These are phyloP conservation scores for Ceratocystis ficicola DNA, from an alignment of 2,329 filamentous ascomycete genomes.

Conservation along the genomic window DNA sequence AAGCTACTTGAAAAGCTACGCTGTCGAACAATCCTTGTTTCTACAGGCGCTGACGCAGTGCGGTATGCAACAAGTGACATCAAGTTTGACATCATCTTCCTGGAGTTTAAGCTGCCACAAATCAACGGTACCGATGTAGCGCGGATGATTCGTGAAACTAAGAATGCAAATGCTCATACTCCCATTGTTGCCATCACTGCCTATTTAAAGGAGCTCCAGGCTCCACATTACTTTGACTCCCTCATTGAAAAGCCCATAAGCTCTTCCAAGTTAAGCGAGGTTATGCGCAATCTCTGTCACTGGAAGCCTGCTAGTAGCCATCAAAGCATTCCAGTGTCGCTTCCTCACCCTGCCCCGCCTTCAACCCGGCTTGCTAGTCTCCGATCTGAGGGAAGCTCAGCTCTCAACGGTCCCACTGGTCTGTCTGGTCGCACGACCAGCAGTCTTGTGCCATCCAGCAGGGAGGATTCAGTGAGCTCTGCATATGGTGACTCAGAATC, in stretches of 20 bases:
- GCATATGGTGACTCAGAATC: constrained; percentile 79
- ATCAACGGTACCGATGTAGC: constrained; percentile 93
- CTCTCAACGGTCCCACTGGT: constrained; percentile 49
- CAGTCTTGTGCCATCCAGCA: constrained; percentile 66
- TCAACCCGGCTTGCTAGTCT: constrained; percentile 51
- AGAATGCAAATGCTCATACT: constrained; percentile 86
- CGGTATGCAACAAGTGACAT: constrained; percentile 93
- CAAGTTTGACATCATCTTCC: constrained; percentile 97
- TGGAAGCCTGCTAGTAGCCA: constrained; percentile 66
- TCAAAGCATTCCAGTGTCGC: constrained; percentile 34
- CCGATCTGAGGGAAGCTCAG: constrained; percentile 71
- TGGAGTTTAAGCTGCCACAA: constrained; percentile 89
- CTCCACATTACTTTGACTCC: constrained; percentile 89
- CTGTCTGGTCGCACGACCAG: constrained; percentile 59
- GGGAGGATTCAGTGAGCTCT: constrained; percentile 81
- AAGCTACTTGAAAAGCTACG: constrained; percentile 88
- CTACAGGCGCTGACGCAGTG: constrained; percentile 82
- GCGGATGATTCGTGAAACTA: constrained; percentile 93
- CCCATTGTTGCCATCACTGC: constrained; percentile 94
- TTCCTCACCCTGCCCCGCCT: constrained; percentile 50
- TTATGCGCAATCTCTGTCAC: constrained; percentile 74
- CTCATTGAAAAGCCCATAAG: constrained; percentile 96
- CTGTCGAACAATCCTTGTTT: constrained; percentile 84
- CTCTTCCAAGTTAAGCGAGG: constrained; percentile 77
- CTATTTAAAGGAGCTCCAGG: constrained; percentile 93